Base-by-base conservation (phyloP, 306 rosid species). In the Ormosia emarginata region DNA sequence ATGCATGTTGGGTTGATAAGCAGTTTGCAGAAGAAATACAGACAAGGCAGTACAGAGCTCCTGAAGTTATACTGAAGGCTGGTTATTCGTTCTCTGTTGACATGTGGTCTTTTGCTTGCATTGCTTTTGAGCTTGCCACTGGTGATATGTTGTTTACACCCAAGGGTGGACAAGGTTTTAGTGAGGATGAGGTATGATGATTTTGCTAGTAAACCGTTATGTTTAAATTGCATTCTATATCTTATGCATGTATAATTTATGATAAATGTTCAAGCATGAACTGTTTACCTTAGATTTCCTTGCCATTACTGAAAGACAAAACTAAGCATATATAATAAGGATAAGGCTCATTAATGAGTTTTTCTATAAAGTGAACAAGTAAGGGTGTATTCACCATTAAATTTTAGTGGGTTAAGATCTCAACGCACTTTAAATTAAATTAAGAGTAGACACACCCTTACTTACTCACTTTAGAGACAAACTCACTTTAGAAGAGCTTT, bases 31-130 rank as follows among this genome's bases (percentile, higher is more conserved):
- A 87, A 87, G 98, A 95, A 85, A 95, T 95, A 79, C 98, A 94
- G 76, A 94, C 98, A 3, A 93, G 98, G 86, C 97, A 94, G 86
- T 94, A 94, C 77, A 90, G 98, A 88, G 97, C 98, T 73, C 98
- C 98, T 66, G 98, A 94, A 87, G 98, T 94, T 56, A 41, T 94
- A 79, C 82, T 95, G 83, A 90, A 83, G 79, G 82, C 97, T 44
- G 95, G 98, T 4, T 93, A 95, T 82, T 87, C 98, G 79, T 91
- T 75, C 90, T 57, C 98, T 7, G 91, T 90, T 24, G 98, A 95
- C 84, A 91, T 95, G 94, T 95, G 98, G 98, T 95, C 98, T 64
- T 89, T 95, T 59, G 98, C 93, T 77, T 93, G 98, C 91, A 90
- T 86, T 39, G 97, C 94, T 55, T 95, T 95, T 74, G 98, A 95